phyloP scores from a whole-genome alignment of 192 early-diverging fungal species.

The Spinellus fusiger region DNA sequence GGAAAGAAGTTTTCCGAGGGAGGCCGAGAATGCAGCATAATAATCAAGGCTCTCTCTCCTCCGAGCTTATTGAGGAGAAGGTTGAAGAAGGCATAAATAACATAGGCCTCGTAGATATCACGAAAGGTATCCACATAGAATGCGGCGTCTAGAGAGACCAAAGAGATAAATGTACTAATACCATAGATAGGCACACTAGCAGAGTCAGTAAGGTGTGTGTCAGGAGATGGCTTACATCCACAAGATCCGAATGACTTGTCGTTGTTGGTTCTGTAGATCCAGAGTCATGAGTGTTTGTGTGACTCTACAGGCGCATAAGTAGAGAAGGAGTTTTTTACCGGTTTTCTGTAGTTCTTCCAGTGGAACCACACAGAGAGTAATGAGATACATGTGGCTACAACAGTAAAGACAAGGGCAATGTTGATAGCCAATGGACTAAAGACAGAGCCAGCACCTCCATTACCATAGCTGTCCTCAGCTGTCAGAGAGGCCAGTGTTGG shows the following conservation, averaged over 20 bases:
- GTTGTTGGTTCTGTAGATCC: constrained; percentile 41
- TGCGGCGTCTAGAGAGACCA: constrained; percentile 66
- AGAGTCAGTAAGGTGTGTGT: neutral
- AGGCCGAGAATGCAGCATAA: constrained; percentile 71
- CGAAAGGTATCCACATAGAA: constrained; percentile 88
- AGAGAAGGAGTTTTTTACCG: constrained; percentile 24
- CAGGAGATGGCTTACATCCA: constrained; percentile 39
- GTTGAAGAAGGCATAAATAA: constrained; percentile 92
- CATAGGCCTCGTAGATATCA: constrained; percentile 94
- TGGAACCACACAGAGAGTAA: constrained; percentile 48
- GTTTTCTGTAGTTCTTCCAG: constrained; percentile 55
- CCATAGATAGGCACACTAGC: constrained; percentile 84
- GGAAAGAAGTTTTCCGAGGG: constrained; percentile 81
- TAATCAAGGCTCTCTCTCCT: constrained; percentile 79
- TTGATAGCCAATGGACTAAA: constrained; percentile 34
- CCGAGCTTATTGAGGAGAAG: constrained; percentile 82
- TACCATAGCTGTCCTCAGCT: constrained; percentile 23
- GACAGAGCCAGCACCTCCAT: constrained; percentile 41
- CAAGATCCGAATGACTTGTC: constrained; percentile 61
- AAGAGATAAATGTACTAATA: constrained; percentile 69
- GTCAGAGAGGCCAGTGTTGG: neutral
- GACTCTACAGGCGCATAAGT: too few relatives aligned
- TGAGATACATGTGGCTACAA: constrained; percentile 42
- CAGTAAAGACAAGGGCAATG: constrained; percentile 42
- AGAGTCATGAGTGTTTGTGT: neutral